These are phyloP conservation scores for Pleurotus platypus DNA, from an alignment of 768 basidiomycete genomes.

Conservation along the genomic window DNA sequence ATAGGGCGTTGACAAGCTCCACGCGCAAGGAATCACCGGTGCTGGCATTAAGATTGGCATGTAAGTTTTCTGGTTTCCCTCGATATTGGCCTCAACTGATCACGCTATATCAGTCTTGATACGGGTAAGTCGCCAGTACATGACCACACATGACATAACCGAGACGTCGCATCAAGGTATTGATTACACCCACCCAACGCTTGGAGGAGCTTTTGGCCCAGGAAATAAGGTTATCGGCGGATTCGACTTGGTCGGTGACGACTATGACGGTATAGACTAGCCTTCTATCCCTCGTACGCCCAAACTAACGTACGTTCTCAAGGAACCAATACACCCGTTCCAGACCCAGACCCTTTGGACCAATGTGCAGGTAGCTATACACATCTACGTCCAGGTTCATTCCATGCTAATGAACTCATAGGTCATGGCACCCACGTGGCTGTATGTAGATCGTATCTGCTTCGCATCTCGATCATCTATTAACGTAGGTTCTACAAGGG, in stretches of 20 bases:
- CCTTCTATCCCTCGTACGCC: background rate
- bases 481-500: constrained; percentile 26
- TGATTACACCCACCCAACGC: constrained; percentile 53
- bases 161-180: constrained; percentile 24
- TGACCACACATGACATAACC: too few relatives aligned
- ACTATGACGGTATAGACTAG: constrained; percentile 34
- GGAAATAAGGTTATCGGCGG: constrained; percentile 53
- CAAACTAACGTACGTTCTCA: background rate
- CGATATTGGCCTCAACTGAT: background rate
- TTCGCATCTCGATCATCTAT: constrained; percentile 18
- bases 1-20: constrained; percentile 62
- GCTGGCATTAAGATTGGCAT: constrained; percentile 67
- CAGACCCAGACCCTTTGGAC: constrained; percentile 50
- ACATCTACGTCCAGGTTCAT: constrained; percentile 9
- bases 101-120: constrained; percentile 38
- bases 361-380: constrained; percentile 35
- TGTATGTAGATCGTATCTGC: constrained; percentile 21
- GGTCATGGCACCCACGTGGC: constrained; percentile 57
- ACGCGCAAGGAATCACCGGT: constrained; percentile 59
- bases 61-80: constrained; percentile 25
- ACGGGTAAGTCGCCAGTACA: constrained; percentile 24
- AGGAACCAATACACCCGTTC: constrained; percentile 45
- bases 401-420: background rate
- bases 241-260: constrained; percentile 57
- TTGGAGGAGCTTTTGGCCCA: constrained; percentile 52